Evolutionary conservation across 1,139 yeast genomes (phyloP).

Genomic region (Blastobotrys capitulatus): DNA sequence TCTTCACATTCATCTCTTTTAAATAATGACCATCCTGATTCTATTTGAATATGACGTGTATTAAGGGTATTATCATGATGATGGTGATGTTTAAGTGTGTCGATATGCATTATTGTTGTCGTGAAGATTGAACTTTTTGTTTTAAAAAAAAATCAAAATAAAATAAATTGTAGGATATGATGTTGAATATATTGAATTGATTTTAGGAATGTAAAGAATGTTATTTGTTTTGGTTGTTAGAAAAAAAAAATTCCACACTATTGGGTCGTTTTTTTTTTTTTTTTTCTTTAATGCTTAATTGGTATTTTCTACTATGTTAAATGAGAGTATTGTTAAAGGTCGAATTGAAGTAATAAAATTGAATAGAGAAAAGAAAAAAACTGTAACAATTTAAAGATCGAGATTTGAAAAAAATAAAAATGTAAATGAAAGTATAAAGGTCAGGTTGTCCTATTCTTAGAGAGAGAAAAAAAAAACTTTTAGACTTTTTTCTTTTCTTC

Average conservation of each 20-base stretch:
- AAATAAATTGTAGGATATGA: background rate
- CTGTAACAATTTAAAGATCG: background rate
- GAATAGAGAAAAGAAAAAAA: background rate
- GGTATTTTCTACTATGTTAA: no score
- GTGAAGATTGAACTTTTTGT: no score
- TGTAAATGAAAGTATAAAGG: background rate
- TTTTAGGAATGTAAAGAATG: no score
- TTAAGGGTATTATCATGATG: background rate
- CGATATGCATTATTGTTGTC: background rate
- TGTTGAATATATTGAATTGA: no score
- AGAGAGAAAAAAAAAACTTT: no score
- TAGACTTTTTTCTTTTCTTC: no score
- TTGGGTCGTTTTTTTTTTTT: background rate
- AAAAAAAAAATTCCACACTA: background rate
- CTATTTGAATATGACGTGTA: background rate
- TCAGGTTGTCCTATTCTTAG: no score
- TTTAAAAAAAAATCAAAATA: background rate
- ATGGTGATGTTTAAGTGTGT: background rate
- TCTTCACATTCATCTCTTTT: conserved; percentile 16
- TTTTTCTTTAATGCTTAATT: background rate
- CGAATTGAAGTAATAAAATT: background rate
- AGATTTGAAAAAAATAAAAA: background rate
- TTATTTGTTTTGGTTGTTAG: background rate
- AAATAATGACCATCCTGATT: no score
- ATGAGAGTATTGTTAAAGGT: background rate